A percentile compares a stretch with the other conserved stretches of the same genome.
phyloP scores from a whole-genome alignment of 345 rosid genomes.

The Melastoma malabathricum region DNA sequence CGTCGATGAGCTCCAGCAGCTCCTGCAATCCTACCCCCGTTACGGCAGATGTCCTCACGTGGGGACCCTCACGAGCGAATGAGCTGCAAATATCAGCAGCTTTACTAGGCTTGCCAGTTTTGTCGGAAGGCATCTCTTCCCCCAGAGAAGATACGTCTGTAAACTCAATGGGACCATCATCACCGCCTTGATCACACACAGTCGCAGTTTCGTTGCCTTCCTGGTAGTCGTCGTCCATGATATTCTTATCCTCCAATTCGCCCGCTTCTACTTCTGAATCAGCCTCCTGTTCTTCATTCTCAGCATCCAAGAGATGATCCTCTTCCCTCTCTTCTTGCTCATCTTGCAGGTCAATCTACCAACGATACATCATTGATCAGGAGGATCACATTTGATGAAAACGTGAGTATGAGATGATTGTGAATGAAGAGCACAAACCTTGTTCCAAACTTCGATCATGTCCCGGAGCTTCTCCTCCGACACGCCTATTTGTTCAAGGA shows the following conservation, averaged over 20 bases:
- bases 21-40: conserved; percentile 71
- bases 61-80: conserved; percentile 22
- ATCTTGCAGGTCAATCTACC: conserved; percentile 63
- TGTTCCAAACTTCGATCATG: conserved; percentile 95
- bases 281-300: conserved; percentile 4
- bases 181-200: conserved; percentile 5
- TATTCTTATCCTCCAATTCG: conserved; percentile 8
- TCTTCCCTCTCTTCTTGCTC: conserved; percentile 20
- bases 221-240: background rate
- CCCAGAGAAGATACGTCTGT: conserved; percentile 1
- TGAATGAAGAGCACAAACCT: conserved; percentile 24
- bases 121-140: too few species aligned
- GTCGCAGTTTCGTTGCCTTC: background rate
- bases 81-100: conserved; percentile 2
- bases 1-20: conserved; percentile 46
- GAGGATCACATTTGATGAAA: background rate
- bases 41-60: conserved; percentile 57
- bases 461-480: conserved; percentile 61
- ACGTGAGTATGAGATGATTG: background rate
- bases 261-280: conserved; percentile 9
- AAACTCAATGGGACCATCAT: conserved; percentile 9
- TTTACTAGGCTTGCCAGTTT: conserved; percentile 3
- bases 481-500: conserved; percentile 88
- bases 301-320: conserved; percentile 17
- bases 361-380: background rate